Evolutionary conservation across 805 yeast genomes (phyloP).

Genomic region (Kodamaea kakaduensis): DNA sequence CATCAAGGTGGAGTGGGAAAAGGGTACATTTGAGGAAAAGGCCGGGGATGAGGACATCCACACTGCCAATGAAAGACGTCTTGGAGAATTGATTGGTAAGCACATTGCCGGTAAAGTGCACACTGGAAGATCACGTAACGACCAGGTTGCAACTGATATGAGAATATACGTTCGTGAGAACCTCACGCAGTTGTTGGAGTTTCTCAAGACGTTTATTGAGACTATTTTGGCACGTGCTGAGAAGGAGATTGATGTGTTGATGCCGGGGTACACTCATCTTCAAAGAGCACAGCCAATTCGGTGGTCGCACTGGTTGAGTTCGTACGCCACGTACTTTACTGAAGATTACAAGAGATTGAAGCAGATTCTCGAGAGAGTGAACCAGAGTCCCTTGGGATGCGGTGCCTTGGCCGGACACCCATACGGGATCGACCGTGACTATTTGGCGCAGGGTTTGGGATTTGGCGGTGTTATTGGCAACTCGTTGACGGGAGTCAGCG

Average conservation of each 20-base stretch:
- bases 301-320: slow-evolving; percentile 97
- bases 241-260: slow-evolving; percentile 80
- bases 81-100: slow-evolving; percentile 93
- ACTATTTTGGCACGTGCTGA: slow-evolving; percentile 74
- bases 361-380: slow-evolving; percentile 78
- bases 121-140: slow-evolving; percentile 98
- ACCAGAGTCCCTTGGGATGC: slow-evolving; percentile 88
- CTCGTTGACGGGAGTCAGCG: slow-evolving; percentile 94
- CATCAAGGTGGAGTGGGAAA: slow-evolving; percentile 81
- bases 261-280: slow-evolving; percentile 99
- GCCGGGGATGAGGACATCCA: slow-evolving; percentile 97
- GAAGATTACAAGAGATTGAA: slow-evolving; percentile 83
- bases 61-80: slow-evolving; percentile 96
- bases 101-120: slow-evolving; percentile 96
- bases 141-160: slow-evolving; percentile 99
- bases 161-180: slow-evolving; percentile 85
- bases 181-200: slow-evolving; percentile 54
- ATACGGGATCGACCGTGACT: slow-evolving; percentile 96
- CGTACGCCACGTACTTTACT: slow-evolving; percentile 90
- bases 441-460: slow-evolving; percentile 72
- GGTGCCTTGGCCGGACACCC: slow-evolving; percentile 99
- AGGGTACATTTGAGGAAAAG: slow-evolving; percentile 62
- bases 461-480: slow-evolving; percentile 88
- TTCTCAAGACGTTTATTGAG: slow-evolving; percentile 58
- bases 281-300: slow-evolving; percentile 99